These are phyloP conservation scores for Emergomyces orientalis DNA, from an alignment of 2,329 filamentous ascomycete species.

Conservation along the genomic window DNA sequence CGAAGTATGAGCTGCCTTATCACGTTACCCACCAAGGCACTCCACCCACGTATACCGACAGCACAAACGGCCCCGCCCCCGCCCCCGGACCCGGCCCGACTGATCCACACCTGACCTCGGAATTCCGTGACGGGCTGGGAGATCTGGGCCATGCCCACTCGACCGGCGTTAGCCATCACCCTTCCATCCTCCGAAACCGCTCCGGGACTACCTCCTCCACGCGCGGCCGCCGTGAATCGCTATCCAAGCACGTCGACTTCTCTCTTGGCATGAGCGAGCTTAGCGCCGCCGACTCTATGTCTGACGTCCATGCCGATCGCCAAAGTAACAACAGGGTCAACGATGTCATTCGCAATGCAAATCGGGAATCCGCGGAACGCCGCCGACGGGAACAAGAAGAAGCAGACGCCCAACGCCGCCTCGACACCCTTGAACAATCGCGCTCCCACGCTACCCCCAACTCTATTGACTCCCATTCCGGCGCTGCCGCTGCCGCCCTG, in stretches of 20 bases:
- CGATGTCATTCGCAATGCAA: slow-evolving; percentile 30
- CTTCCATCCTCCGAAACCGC: slow-evolving; percentile 48
- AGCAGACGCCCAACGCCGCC: slow-evolving; percentile 22
- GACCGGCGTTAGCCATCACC: slow-evolving; percentile 29
- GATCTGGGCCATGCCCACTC: slow-evolving; percentile 34
- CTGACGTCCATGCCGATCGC: slow-evolving; percentile 56
- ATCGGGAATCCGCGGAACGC: slow-evolving; percentile 33
- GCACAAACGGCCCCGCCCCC: slow-evolving; percentile 29
- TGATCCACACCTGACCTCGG: slow-evolving; percentile 19
- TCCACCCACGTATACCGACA: slow-evolving; percentile 40
- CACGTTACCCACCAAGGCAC: slow-evolving; percentile 48
- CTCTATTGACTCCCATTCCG: slow-evolving; percentile 18
- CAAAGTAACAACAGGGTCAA: slow-evolving; percentile 31
- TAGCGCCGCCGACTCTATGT: slow-evolving; percentile 49
- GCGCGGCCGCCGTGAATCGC: slow-evolving; percentile 49
- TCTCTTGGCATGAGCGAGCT: slow-evolving; percentile 57
- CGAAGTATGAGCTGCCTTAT: slow-evolving; percentile 57
- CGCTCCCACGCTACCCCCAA: slow-evolving; percentile 16
- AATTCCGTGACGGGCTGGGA: slow-evolving; percentile 26
- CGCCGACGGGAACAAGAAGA: slow-evolving; percentile 26
- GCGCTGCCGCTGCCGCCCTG: slow-evolving; percentile 10
- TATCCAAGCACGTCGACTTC: slow-evolving; percentile 60
- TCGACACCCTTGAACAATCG: slow-evolving; percentile 14
- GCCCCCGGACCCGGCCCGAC: slow-evolving; percentile 30
- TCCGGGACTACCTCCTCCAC: slow-evolving; percentile 25